Conservation (phyloP, 2,329 filamentous ascomycete genomes). For the Aureobasidium sp. region DNA sequence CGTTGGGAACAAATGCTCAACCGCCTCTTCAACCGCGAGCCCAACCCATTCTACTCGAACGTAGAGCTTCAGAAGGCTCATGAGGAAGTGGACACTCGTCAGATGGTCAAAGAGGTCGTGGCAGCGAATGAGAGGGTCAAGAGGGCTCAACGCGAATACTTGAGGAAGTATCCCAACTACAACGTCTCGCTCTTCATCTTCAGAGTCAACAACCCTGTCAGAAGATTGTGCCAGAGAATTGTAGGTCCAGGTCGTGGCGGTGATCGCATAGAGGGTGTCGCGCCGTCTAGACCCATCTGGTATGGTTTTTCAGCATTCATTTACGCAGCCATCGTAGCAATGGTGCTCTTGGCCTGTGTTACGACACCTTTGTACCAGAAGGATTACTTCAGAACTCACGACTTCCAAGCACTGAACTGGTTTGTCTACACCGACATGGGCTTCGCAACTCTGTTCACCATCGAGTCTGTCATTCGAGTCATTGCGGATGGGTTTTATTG, state of each 20-base stretch:
- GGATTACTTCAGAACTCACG: constrained; percentile 61
- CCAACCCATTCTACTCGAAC: constrained; percentile 90
- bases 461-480: constrained; percentile 84
- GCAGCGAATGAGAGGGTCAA: constrained; percentile 74
- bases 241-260: constrained; percentile 84
- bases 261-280: constrained; percentile 80
- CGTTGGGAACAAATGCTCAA: constrained; percentile 21
- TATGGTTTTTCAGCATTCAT: constrained; percentile 90
- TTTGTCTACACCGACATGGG: constrained; percentile 90
- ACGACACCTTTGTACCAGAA: constrained; percentile 93
- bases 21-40: constrained; percentile 48
- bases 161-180: constrained; percentile 78
- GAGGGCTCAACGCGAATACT: constrained; percentile 81
- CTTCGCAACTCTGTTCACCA: constrained; percentile 77
- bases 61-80: constrained; percentile 63
- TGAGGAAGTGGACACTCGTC: constrained; percentile 72
- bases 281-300: constrained; percentile 84
- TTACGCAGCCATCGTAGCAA: constrained; percentile 87
- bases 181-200: constrained; percentile 91
- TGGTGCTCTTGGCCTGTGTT: constrained; percentile 93
- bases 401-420: constrained; percentile 66
- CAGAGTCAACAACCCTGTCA: constrained; percentile 64
- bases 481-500: constrained; percentile 93
- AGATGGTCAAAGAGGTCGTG: constrained; percentile 86
- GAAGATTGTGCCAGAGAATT: constrained; percentile 75